phyloP scores from a whole-genome alignment of 257 asterid species.

The Primulina tabacum region DNA sequence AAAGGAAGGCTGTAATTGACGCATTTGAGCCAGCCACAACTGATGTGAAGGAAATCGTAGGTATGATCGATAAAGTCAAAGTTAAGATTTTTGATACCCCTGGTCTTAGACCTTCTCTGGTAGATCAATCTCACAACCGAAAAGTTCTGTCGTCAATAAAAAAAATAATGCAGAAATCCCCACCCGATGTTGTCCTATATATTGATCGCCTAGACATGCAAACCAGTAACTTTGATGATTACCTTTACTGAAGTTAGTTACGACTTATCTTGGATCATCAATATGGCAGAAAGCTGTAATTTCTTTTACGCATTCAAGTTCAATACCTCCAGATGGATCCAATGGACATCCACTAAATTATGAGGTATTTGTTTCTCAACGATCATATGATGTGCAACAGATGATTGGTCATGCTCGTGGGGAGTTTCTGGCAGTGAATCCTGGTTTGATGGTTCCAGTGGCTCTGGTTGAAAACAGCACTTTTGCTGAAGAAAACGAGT shows the following conservation, averaged over 20 bases:
- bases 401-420: slow-evolving; percentile 41
- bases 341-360: slow-evolving; percentile 46
- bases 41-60: slow-evolving; percentile 47
- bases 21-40: slow-evolving; percentile 73
- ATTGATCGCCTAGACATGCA: slow-evolving; percentile 69
- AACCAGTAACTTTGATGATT: slow-evolving; percentile 45
- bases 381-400: slow-evolving; percentile 40
- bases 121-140: slow-evolving; percentile 48
- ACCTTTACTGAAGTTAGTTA: slow-evolving; percentile 47
- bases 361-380: slow-evolving; percentile 43
- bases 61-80: slow-evolving; percentile 48
- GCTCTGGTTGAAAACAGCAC: slow-evolving; percentile 55
- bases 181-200: slow-evolving; percentile 75
- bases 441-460: slow-evolving; percentile 40
- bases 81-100: slow-evolving; percentile 81
- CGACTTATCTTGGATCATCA: slow-evolving; percentile 61
- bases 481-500: slow-evolving; percentile 20
- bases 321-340: slow-evolving; percentile 66
- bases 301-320: slow-evolving; percentile 69
- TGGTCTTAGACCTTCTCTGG: slow-evolving; percentile 54
- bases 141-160: slow-evolving; percentile 52
- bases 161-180: slow-evolving; percentile 46
- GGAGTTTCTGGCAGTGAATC: slow-evolving; percentile 24
- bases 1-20: slow-evolving; percentile 36
- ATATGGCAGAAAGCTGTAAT: slow-evolving; percentile 58